A percentile compares a stretch with the other conserved stretches of the same genome.
Conservation (phyloP, 495 filamentous ascomycete species). For the Sphaerosporella brunnea region DNA sequence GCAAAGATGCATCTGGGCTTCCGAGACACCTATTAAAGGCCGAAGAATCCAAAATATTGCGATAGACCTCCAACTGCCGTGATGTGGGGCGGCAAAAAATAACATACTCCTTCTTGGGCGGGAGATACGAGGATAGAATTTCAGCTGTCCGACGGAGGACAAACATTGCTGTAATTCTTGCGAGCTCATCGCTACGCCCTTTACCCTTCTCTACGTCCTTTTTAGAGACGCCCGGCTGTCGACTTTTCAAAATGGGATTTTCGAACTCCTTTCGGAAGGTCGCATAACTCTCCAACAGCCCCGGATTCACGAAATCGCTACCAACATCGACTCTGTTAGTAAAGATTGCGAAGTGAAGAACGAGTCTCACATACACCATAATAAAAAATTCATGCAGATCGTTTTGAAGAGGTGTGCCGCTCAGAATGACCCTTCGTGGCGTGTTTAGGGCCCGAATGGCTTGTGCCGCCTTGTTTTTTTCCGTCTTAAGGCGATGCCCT, state of each 20-base stretch:
- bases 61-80: constrained; percentile 52
- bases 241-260: constrained; percentile 49
- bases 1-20: constrained; percentile 48
- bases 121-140: constrained; percentile 52
- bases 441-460: constrained; percentile 60
- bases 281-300: constrained; percentile 47
- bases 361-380: constrained; percentile 41
- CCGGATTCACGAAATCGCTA: constrained; percentile 58
- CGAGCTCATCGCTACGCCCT: constrained; percentile 48
- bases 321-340: neutral
- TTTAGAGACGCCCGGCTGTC: constrained; percentile 49
- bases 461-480: constrained; percentile 61
- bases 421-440: constrained; percentile 47
- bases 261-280: constrained; percentile 61
- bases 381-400: constrained; percentile 64
- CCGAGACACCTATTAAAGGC: constrained; percentile 48
- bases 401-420: constrained; percentile 66
- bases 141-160: constrained; percentile 65
- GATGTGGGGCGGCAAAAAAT: constrained; percentile 56
- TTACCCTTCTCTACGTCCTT: constrained; percentile 61
- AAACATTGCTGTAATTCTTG: constrained; percentile 49
- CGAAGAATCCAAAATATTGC: constrained; percentile 49
- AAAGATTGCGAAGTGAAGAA: too few relatives aligned
- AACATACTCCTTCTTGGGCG: constrained; percentile 59
- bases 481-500: constrained; percentile 64